Percentiles rank a stretch among this genome's conserved stretches.
Conservation (phyloP, 1,284 basidiomycete genomes). For the Phylloboletellus chloephorus region DNA sequence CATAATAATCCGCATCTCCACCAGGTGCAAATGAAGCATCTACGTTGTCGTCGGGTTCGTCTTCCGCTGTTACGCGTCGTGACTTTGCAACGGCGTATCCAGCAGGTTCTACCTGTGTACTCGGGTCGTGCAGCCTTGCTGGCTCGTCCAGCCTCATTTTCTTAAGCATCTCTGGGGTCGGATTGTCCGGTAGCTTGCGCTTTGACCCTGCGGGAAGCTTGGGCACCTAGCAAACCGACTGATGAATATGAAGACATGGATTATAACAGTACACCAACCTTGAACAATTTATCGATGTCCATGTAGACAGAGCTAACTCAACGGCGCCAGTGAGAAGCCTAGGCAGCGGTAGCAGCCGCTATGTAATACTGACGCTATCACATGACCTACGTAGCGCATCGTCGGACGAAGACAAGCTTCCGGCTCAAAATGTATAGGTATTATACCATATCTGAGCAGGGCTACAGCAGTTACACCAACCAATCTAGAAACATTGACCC, state of each 20-base stretch:
- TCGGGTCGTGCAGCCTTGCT: conserved; percentile 14
- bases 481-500: not conserved
- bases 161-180: conserved; percentile 77
- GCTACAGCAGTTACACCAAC: conserved; percentile 5
- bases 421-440: not conserved
- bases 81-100: conserved; percentile 23
- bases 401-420: too few species aligned
- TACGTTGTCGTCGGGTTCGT: conserved; percentile 47
- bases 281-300: conserved; percentile 81
- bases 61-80: conserved; percentile 52
- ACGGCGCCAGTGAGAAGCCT: too few species aligned
- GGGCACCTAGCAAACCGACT: conserved; percentile 47
- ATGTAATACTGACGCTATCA: not conserved
- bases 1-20: conserved; percentile 84
- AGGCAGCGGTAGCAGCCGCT: too few species aligned
- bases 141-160: conserved; percentile 57
- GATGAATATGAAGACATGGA: conserved; percentile 5
- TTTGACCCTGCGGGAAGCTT: conserved; percentile 66
- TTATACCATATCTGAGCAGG: conserved; percentile 6
- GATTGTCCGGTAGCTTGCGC: conserved; percentile 77
- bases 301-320: too few species aligned
- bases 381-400: conserved; percentile 27
- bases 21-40: conserved; percentile 66
- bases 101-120: conserved; percentile 18
- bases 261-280: conserved; percentile 41